Base-by-base conservation (phyloP, 768 basidiomycete genomes). In the Austroboletus festivus region DNA sequence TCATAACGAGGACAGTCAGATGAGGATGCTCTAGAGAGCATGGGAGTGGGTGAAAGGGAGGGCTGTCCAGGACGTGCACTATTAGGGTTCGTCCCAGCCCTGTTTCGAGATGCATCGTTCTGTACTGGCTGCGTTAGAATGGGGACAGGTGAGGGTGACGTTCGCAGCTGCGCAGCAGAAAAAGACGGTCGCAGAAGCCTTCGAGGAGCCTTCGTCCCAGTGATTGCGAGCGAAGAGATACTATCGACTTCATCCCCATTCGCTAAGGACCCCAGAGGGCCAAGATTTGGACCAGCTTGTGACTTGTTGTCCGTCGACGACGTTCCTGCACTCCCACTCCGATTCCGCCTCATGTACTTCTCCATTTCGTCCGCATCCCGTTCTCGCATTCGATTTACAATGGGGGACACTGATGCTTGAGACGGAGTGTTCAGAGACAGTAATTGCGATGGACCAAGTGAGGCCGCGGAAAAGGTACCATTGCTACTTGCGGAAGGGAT, bases 331-430 rank as follows among this genome's bases (percentile, higher is more conserved):
- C 88, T 89, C 42, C 86, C 89, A 61, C 89, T 92, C 48, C 90
- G 80, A 71, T 87, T 88, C 48, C 90, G 79, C 52, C 79, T 75
- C 63, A 89, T 74, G 62, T 90, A 93, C 59, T 90, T 88, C 64
- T 90, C 89, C 75, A 87, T 89, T 31, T 90, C 91, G 62, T 86
- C 86, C 18, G 89, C 89, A 62, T 93, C 90, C 48, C 82, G 77
- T 68, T 90, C 86, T 56, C 83, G 80, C 76, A 93, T 84, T 28
- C 89, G 85, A 57, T 73, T 85, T 23, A 84, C 86, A 48, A 93
- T 79, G 3, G 89, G 90, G 3, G 90, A 87, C 46, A 91, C 64
- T 20, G 80, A 80, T 37, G 77, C 50, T 45, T 56, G 72, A 63
- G 21, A 72, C 56, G 59, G 65, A 47, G 65, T 67, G 6, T 70